Base-by-base conservation (phyloP, 2,329 filamentous ascomycete genomes). In the Corynespora cassiicola region DNA sequence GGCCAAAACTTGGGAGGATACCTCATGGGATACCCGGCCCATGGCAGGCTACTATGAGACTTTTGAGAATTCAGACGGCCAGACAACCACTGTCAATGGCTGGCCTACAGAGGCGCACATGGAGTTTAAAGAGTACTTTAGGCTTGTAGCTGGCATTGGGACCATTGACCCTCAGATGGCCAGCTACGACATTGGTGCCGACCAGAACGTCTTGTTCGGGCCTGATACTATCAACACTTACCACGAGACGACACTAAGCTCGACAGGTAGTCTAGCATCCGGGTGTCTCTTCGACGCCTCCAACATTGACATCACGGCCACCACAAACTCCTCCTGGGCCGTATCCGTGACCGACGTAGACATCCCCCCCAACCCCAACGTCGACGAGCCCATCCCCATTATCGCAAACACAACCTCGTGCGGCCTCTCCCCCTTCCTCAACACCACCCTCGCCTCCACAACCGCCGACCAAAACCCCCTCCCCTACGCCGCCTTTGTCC, bases 51-150 rank as follows among this genome's bases (percentile, higher is more conserved):
- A 84, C 51, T 83, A 80, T 41, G 67, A 66, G 5, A 68, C 70
- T 1, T 56, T 73, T 7, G 54, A 62, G 18, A 51, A 68, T 25
- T 31, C 51, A 8, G 69, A 71, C 12, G 68, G 70, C 22, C 51
- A 63, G 6, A 27, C 57, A 2, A 72, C 71, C 14, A 85, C 82
- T 1, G 56, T 71, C 1, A 74, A 83, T 62, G 84, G 84, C 8
- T 87, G 84, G 84, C 84, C 84, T 0, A 78, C 75, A n/a, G 77
- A 81, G 49, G 72, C 75, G 14, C 82, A 75, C 49, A 63, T 85
- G 21, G 79, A 82, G 48, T 73, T 84, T 28, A 68, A 71, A 2
- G 67, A 73, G 30, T 71, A 72, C n/a, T 75, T 75, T 47, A 72
- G 83, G 20, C 50, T 86, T 2, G 54, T 86, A 2, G 59, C 79